These are phyloP conservation scores for Plasmopara halstedii DNA, from an alignment of 352 stramenopile genomes.

Conservation along the genomic window DNA sequence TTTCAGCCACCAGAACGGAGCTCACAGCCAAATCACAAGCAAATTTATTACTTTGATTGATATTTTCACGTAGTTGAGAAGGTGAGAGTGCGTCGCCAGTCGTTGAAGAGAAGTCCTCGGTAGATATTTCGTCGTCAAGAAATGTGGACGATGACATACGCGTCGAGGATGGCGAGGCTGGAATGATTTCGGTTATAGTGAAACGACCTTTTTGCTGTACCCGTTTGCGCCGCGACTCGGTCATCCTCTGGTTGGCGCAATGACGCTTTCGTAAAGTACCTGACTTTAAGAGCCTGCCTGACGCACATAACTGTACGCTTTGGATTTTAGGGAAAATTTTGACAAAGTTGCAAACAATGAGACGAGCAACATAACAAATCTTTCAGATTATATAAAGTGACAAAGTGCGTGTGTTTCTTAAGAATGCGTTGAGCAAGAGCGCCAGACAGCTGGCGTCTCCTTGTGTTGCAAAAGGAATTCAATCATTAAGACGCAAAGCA, in stretches of 20 bases:
- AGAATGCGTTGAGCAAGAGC: too few relatives aligned
- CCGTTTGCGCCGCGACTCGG: conserved; percentile 35
- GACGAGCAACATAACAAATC: too few relatives aligned
- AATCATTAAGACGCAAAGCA: too few relatives aligned
- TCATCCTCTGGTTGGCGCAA: conserved; percentile 3
- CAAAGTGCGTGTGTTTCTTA: too few relatives aligned
- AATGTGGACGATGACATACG: conserved; percentile 15
- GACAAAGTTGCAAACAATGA: too few relatives aligned
- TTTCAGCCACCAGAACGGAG: conserved; percentile 3
- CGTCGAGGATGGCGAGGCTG: conserved; percentile 39
- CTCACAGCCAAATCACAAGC: background rate
- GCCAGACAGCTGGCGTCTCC: too few relatives aligned
- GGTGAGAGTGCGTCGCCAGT: conserved; percentile 5
- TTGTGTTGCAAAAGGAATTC: too few relatives aligned
- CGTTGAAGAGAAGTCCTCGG: conserved; percentile 9
- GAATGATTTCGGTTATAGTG: conserved; percentile 75
- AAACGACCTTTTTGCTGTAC: conserved; percentile 75
- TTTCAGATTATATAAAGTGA: too few relatives aligned
- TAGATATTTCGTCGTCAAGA: conserved; percentile 12
- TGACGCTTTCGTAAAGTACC: background rate
- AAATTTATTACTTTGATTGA: background rate
- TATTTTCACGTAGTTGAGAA: conserved; percentile 5
- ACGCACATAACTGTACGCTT: too few relatives aligned
- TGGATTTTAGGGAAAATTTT: too few relatives aligned
- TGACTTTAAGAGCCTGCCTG: too few relatives aligned